phyloP scores from a whole-genome alignment of 495 filamentous ascomycete genomes.

The Podospora tetraspora region DNA sequence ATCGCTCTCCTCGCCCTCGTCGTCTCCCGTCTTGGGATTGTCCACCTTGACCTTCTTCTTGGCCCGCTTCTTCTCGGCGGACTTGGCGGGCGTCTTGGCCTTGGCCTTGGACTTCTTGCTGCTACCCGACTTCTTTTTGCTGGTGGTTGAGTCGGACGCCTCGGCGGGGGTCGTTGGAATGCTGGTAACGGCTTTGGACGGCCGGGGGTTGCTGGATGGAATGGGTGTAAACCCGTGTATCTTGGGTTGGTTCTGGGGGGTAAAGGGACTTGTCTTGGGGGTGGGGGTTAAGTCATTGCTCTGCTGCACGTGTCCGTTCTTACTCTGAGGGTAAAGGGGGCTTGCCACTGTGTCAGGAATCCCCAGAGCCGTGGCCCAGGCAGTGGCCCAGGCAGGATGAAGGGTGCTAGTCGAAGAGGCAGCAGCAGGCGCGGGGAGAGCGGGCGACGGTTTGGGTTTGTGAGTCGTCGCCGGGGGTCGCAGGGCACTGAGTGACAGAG shows the following conservation, averaged over 20 bases:
- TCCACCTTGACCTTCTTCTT: conserved; percentile 1
- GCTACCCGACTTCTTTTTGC: background rate
- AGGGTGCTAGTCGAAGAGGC: background rate
- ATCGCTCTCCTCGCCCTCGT: background rate
- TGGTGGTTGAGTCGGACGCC: background rate
- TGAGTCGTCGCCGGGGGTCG: background rate
- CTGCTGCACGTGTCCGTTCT: background rate
- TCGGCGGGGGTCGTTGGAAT: background rate
- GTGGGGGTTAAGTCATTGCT: too few species aligned
- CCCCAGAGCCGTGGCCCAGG: background rate
- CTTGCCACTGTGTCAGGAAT: background rate
- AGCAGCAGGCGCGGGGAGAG: background rate
- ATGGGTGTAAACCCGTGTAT: background rate
- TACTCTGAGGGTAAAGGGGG: background rate
- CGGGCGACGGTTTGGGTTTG: background rate
- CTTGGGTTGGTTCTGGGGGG: background rate
- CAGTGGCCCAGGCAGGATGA: background rate
- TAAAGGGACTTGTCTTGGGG: background rate
- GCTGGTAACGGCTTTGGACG: background rate
- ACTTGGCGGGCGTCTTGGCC: background rate
- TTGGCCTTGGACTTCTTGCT: background rate
- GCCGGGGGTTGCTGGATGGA: background rate
- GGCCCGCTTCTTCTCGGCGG: background rate
- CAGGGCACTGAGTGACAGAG: background rate
- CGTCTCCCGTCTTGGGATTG: background rate